Evolutionary conservation across 1,284 basidiomycete species (phyloP), one percentile per base, ranked within the genome.

Genomic region (Leccinum solheimii): DNA sequence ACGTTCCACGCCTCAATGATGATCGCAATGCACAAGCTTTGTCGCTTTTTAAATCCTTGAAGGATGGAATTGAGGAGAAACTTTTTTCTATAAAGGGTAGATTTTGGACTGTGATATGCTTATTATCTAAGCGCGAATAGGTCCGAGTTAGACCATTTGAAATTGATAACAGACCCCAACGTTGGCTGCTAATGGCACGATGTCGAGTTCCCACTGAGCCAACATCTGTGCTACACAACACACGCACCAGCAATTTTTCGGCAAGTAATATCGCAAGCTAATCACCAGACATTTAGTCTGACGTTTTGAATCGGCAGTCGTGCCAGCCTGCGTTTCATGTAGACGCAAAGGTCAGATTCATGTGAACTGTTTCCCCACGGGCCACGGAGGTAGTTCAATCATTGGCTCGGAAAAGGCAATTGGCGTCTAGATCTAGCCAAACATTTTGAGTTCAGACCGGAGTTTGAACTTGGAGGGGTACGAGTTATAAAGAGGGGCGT

Each of bases 401-500:
- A 57, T 38, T 51, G 9, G 27, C 50, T 19, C 63, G 13, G 43
- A 64, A 68, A 68, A 65, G 70, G 68, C 56, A 70, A 56, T 11
- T 14, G 21, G 59, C 61, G 66, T 68, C 71, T 66, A 63, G 71
- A 69, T 63, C 64, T 56, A 57, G 57, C 52, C 50, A 60, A 52
- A 55, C 53, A 56, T 56, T 72, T 75, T 75, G 65, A 69, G 74
- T 73, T 73, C 72, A 72, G 30, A 58, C 58, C 84, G 83, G 83
- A 83, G 83, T 82, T 80, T 78, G 68, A 82, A 85, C 69, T 63
- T 65, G 58, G 64, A 62, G 58, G 65, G 68, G 59, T 61, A 67
- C 58, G 59, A 61, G 81, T 82, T 89, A 86, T 82, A 87, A 83
- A 70, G 66, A 67, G 59, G 63, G 70, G 68, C 69, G 66, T 70